Conservation (phyloP, 345 rosid genomes). For the Cochlearia excelsa region DNA sequence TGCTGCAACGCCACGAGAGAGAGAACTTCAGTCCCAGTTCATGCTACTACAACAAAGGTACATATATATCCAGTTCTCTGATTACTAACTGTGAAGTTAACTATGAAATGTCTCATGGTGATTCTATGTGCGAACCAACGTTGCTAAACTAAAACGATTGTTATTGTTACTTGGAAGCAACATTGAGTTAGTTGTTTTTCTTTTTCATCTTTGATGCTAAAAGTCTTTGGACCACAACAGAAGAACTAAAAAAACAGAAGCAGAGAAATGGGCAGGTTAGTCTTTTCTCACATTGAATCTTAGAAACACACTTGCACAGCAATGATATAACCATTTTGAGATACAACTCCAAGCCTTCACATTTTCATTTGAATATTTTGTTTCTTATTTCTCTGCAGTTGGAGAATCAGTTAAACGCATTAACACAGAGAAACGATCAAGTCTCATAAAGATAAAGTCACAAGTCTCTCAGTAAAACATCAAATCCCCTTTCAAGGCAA, state of each 20-base stretch:
- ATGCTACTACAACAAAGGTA: constrained; percentile 80
- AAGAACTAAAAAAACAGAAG: constrained; percentile 78
- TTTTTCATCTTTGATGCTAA: constrained; percentile 43
- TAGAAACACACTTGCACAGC: constrained; percentile 9
- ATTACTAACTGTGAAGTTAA: background rate
- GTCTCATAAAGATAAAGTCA: constrained; percentile 34
- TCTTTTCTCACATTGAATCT: constrained; percentile 22
- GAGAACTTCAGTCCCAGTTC: constrained; percentile 70
- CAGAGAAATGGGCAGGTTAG: constrained; percentile 67
- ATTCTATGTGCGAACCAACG: too few relatives aligned
- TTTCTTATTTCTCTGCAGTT: constrained; percentile 48
- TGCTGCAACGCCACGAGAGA: constrained; percentile 58
- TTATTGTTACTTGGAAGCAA: too few relatives aligned
- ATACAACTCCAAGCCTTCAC: too few relatives aligned
- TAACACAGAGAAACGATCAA: constrained; percentile 41
- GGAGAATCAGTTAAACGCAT: constrained; percentile 58
- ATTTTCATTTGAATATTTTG: too few relatives aligned
- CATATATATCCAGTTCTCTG: constrained; percentile 12
- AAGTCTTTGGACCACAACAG: constrained; percentile 59
- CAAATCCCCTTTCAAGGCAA: too few relatives aligned
- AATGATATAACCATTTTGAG: too few relatives aligned
- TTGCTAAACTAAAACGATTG: too few relatives aligned
- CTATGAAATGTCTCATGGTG: constrained; percentile 9
- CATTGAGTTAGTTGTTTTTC: too few relatives aligned
- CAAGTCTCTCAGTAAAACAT: too few relatives aligned